phyloP scores from a whole-genome alignment of 2,329 filamentous ascomycete species.

The Pseudogymnoascus sp. region DNA sequence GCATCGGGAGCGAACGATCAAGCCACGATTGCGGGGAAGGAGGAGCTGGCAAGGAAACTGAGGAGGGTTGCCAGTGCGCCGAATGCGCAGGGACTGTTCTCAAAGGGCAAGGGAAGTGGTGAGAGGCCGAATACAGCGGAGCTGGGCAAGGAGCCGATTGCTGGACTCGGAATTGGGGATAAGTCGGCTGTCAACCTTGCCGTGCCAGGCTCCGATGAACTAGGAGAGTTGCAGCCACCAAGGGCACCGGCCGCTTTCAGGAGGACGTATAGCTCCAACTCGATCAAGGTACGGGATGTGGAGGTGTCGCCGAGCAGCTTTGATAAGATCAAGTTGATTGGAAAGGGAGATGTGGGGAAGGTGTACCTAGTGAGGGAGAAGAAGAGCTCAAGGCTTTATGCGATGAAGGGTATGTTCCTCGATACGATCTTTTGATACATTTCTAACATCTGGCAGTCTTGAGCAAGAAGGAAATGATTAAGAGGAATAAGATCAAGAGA shows the following conservation, averaged over 20 bases:
- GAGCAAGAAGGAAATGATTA: slow-evolving; percentile 99
- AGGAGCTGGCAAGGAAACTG: slow-evolving; percentile 87
- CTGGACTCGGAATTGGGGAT: slow-evolving; percentile 43
- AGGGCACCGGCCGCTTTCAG: slow-evolving; percentile 70
- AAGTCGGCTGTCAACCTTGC: slow-evolving; percentile 33
- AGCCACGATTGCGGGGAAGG: slow-evolving; percentile 70
- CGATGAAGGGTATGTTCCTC: slow-evolving; percentile 79
- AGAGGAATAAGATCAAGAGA: slow-evolving; percentile 99
- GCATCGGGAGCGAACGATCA: slow-evolving; percentile 55
- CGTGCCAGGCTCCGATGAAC: slow-evolving; percentile 38
- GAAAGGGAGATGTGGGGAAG: slow-evolving; percentile 97
- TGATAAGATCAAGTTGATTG: slow-evolving; percentile 99
- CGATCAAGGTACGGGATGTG: slow-evolving; percentile 95
- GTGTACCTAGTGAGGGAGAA: slow-evolving; percentile 97
- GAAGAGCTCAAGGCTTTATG: slow-evolving; percentile 90
- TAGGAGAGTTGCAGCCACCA: slow-evolving; percentile 56
- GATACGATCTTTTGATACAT: not conserved
- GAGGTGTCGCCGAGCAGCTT: slow-evolving; percentile 94
- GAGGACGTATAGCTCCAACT: slow-evolving; percentile 96
- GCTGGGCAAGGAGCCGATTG: slow-evolving; percentile 71
- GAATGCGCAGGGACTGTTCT: slow-evolving; percentile 89
- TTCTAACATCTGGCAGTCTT: slow-evolving; percentile 56
- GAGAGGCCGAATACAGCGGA: slow-evolving; percentile 78
- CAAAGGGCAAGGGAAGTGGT: slow-evolving; percentile 46
- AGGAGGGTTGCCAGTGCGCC: slow-evolving; percentile 92